Conservation (phyloP, 768 basidiomycete species). For the Lentinula sp. region DNA sequence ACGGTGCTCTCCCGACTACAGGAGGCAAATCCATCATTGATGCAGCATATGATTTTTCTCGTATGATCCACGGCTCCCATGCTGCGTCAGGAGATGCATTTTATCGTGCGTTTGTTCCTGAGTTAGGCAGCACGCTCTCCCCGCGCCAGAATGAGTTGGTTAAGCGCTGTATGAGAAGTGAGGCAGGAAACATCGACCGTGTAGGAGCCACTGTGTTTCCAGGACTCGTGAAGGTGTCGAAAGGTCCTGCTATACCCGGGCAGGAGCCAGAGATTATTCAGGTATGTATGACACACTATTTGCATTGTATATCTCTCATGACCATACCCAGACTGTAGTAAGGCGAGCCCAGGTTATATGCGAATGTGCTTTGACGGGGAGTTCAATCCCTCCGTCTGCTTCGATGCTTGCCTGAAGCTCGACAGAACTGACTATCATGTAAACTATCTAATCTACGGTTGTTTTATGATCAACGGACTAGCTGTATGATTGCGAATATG, state of each 20-base stretch:
- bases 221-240: conserved; percentile 77
- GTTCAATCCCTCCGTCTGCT: conserved; percentile 16
- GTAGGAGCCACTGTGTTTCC: conserved; percentile 87
- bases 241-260: conserved; percentile 28
- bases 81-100: conserved; percentile 65
- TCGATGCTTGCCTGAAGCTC: background rate
- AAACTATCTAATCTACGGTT: background rate
- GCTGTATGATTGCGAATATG: conserved; percentile 7
- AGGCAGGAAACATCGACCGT: conserved; percentile 63
- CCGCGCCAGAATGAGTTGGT: conserved; percentile 81
- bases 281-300: conserved; percentile 17
- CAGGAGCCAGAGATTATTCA: conserved; percentile 44
- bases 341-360: conserved; percentile 83
- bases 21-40: conserved; percentile 58
- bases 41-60: conserved; percentile 72
- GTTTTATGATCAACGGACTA: background rate
- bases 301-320: background rate
- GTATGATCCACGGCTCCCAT: conserved; percentile 77
- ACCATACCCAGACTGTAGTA: conserved; percentile 51
- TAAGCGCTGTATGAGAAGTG: conserved; percentile 74
- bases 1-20: conserved; percentile 32
- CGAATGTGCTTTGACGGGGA: conserved; percentile 61
- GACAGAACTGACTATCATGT: background rate
- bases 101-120: conserved; percentile 84
- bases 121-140: conserved; percentile 67